A percentile compares a stretch with the other conserved stretches of the same genome.
These are phyloP conservation scores for Typha latifolia DNA, from an alignment of 176 grass and related monocot species.

Conservation along the genomic window DNA sequence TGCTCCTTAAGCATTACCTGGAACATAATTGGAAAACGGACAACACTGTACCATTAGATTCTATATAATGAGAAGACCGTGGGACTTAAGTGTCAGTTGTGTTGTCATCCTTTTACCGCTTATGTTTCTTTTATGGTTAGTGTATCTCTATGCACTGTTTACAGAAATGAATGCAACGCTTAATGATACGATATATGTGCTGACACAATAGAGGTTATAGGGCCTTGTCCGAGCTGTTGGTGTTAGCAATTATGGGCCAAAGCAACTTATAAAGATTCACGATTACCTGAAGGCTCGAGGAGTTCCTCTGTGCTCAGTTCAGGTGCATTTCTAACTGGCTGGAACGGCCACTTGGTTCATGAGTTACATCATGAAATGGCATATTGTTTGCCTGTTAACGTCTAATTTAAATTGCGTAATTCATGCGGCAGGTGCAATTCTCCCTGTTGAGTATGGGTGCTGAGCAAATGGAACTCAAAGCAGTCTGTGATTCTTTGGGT, in stretches of 20 bases:
- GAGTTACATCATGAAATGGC: background rate
- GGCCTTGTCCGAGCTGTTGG: constrained; percentile 79
- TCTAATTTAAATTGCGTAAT: background rate
- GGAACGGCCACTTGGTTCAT: background rate
- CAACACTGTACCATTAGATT: too few species aligned
- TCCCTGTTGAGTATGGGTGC: constrained; percentile 75
- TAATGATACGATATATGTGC: background rate
- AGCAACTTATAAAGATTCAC: constrained; percentile 83
- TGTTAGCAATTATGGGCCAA: constrained; percentile 92
- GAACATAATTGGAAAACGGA: too few species aligned
- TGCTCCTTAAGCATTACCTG: too few species aligned
- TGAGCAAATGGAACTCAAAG: constrained; percentile 79
- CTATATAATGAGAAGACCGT: too few species aligned
- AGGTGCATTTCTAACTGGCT: constrained; percentile 40
- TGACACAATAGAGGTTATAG: constrained; percentile 22
- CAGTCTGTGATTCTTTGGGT: constrained; percentile 63
- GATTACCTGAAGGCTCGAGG: constrained; percentile 57
- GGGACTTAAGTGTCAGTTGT: too few species aligned
- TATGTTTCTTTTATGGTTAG: background rate
- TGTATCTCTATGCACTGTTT: background rate
- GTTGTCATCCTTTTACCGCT: too few species aligned
- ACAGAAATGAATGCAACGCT: background rate
- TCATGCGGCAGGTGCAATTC: constrained; percentile 61
- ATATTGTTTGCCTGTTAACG: background rate
- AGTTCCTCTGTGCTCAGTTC: constrained; percentile 78